Evolutionary conservation across 1,284 basidiomycete species (phyloP), one percentile per base, ranked within the genome.

Genomic region (Trichosporon asahii): DNA sequence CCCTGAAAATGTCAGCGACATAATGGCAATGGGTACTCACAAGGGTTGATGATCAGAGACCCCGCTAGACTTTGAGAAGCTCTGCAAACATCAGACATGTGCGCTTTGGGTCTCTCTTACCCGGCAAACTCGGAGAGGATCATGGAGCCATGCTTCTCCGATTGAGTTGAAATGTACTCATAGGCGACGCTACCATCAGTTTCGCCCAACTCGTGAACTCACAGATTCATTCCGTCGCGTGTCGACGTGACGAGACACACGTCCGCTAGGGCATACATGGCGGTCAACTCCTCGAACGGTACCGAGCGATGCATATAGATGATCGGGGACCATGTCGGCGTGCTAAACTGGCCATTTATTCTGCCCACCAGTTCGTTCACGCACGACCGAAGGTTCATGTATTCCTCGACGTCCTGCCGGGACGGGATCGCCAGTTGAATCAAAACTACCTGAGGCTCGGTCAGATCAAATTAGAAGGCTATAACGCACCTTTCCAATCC

Each of bases 71-170:
- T 93, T 85, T 99, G 97, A 9, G 97, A 96, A 2, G 97, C 96
- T 8, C 71, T 72, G 53, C 11, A 29, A n/a, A 7, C 12, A 11
- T 23, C 7, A 11, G 15, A 12, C 37, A 35, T n/a, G 21, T 6
- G 14, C 2, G 8, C 29, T 23, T 44, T 11, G n/a, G n/a, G n/a
- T 4, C 0, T 6, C 12, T 15, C 35, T 60, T 31, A 72, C 63
- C 96, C 97, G 0, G 97, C 95, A 78, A 99, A 99, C 82, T 99
- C 96, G 72, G 95, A 98, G 9, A 99, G 87, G 79, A 99, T 96
- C 92, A 99, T 95, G 12, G 93, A 93, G 49, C 96, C 97, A 77
- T 98, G 93, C 18, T 91, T 88, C 67, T 91, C 89, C 77, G 93
- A 89, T 81, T 99, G 97, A 77, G 94, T 95, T 0, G 96, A 95